phyloP scores from a whole-genome alignment of 2,329 filamentous ascomycete species.

The Pseudogymnoascus destructans region DNA sequence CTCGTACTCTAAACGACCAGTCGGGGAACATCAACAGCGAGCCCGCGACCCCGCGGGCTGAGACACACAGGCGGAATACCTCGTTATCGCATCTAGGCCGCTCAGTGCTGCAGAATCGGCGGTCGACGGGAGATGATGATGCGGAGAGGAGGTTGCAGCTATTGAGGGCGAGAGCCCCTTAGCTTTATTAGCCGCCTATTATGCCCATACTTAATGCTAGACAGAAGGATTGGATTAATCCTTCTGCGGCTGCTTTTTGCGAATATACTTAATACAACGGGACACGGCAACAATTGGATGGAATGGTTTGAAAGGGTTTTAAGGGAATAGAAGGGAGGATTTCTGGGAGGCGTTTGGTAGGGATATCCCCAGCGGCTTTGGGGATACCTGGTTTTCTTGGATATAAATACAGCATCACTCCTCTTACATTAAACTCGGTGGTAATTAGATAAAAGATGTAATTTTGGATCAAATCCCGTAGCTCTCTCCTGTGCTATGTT shows the following conservation, averaged over 20 bases:
- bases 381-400: background rate
- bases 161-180: slow-evolving; percentile 10
- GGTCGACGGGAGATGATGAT: slow-evolving; percentile 17
- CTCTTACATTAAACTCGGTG: background rate
- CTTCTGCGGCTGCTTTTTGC: background rate
- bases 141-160: slow-evolving; percentile 21
- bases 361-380: background rate
- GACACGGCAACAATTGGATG: background rate
- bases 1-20: slow-evolving; percentile 1
- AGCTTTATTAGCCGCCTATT: background rate
- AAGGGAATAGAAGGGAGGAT: background rate
- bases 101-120: slow-evolving; percentile 17
- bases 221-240: background rate
- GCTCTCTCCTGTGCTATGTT: background rate
- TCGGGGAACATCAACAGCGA: background rate
- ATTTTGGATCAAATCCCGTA: background rate
- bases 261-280: background rate
- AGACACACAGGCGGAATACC: slow-evolving; percentile 10
- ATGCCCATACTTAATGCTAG: background rate
- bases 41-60: slow-evolving; percentile 11
- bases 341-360: background rate
- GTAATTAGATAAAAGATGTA: background rate
- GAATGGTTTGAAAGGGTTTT: background rate
- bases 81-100: slow-evolving; percentile 20
- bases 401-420: background rate